phyloP scores from a whole-genome alignment of 2,329 filamentous ascomycete genomes.

The Fusarium irregulare region DNA sequence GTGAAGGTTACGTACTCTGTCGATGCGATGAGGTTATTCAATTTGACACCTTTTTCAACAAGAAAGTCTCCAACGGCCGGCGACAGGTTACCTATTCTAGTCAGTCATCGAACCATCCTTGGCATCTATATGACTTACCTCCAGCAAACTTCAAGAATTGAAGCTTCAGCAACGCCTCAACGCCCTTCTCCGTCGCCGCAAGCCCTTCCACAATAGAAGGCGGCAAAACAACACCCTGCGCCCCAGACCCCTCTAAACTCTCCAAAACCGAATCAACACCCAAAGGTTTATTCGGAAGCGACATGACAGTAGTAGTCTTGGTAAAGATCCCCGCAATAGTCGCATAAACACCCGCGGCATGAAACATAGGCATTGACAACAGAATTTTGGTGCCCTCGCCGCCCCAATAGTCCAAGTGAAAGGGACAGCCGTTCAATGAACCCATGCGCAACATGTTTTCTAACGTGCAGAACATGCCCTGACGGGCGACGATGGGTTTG shows the following conservation, averaged over 20 bases:
- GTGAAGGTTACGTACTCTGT: constrained; percentile 1
- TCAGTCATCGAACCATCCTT: accelerated
- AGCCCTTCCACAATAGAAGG: constrained; percentile 1
- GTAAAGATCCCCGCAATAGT: background rate
- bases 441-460: accelerated
- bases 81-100: background rate
- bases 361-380: background rate
- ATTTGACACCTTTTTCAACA: background rate
- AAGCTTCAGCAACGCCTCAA: background rate
- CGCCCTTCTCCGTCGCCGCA: background rate
- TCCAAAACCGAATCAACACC: background rate
- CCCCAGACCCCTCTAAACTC: background rate
- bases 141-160: background rate
- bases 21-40: background rate
- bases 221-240: background rate
- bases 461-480: background rate
- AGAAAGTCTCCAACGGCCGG: background rate
- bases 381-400: background rate
- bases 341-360: background rate
- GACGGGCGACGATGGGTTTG: background rate
- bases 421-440: background rate
- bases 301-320: accelerated
- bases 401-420: background rate
- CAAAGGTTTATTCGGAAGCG: background rate
- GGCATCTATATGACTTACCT: background rate